Conservation (phyloP, 2,329 filamentous ascomycete species). For the Biscogniauxia mediterranea region DNA sequence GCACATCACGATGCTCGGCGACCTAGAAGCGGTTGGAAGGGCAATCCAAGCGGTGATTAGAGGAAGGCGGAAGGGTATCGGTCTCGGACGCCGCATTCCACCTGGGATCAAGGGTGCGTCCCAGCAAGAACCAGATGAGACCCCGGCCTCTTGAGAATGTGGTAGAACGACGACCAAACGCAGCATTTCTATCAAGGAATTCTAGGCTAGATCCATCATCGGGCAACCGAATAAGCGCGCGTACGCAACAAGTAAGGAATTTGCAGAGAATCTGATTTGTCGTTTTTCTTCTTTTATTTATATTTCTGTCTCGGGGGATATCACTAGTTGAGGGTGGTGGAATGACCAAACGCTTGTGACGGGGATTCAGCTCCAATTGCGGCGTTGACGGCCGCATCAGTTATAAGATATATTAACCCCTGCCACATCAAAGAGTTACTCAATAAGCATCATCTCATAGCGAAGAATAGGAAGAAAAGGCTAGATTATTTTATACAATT, state of each 20-base stretch:
- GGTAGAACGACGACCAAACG: not conserved
- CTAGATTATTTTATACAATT: too few relatives aligned
- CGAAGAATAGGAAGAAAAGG: too few relatives aligned
- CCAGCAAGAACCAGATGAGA: not conserved
- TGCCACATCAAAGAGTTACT: too few relatives aligned
- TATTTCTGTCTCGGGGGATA: not conserved
- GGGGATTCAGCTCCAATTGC: too few relatives aligned
- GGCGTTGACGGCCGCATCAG: too few relatives aligned
- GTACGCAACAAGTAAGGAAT: not conserved
- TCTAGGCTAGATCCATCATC: conserved; percentile 1
- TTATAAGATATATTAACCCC: too few relatives aligned
- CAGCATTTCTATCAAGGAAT: not conserved
- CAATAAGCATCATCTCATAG: too few relatives aligned
- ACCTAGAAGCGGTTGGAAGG: conserved; percentile 75
- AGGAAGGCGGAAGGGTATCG: conserved; percentile 71
- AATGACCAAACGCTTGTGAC: too few relatives aligned
- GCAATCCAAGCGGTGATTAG: conserved; percentile 67
- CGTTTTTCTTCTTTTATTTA: not conserved
- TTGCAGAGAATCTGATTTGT: not conserved
- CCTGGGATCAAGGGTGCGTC: not conserved
- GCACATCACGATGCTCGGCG: conserved; percentile 83
- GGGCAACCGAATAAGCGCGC: not conserved
- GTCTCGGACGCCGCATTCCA: conserved; percentile 45
- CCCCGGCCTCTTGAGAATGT: not conserved
- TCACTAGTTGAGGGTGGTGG: too few relatives aligned